These are phyloP conservation scores for Rehmannia glutinosa DNA, from an alignment of 257 asterid species.

Conservation along the genomic window DNA sequence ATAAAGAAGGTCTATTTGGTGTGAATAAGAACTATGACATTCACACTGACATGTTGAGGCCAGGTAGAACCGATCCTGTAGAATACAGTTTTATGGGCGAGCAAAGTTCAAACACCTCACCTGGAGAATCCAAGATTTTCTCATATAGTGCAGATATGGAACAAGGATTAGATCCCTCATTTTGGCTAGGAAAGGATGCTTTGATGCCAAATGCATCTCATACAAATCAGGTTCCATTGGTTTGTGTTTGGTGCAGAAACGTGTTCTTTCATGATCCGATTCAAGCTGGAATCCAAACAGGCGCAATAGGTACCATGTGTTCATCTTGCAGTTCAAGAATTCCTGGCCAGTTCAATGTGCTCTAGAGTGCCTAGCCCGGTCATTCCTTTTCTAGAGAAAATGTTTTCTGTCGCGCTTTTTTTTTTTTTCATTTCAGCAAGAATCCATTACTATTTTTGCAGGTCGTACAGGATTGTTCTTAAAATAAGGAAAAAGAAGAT, in stretches of 20 bases:
- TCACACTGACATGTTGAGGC: slow-evolving; percentile 27
- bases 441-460: background rate
- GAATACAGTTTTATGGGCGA: slow-evolving; percentile 74
- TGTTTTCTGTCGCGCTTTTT: background rate
- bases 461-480: slow-evolving; percentile 8
- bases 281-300: slow-evolving; percentile 44
- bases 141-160: slow-evolving; percentile 32
- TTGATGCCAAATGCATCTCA: slow-evolving; percentile 37
- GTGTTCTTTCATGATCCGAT: slow-evolving; percentile 49
- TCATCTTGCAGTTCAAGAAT: slow-evolving; percentile 33
- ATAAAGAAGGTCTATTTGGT: slow-evolving; percentile 32
- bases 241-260: slow-evolving; percentile 73
- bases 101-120: slow-evolving; percentile 45
- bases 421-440: background rate
- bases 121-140: slow-evolving; percentile 50
- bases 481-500: background rate
- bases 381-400: background rate
- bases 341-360: slow-evolving; percentile 3
- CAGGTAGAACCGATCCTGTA: slow-evolving; percentile 50
- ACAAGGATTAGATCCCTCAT: slow-evolving; percentile 46
- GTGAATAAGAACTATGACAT: slow-evolving; percentile 31
- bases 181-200: slow-evolving; percentile 65
- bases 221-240: slow-evolving; percentile 30
- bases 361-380: slow-evolving; percentile 18
- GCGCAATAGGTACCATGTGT: slow-evolving; percentile 64